Evolutionary conservation across 1,139 yeast genomes (phyloP), one percentile per base, ranked within the genome.

Genomic region (Sugiyamaella xylanicola): DNA sequence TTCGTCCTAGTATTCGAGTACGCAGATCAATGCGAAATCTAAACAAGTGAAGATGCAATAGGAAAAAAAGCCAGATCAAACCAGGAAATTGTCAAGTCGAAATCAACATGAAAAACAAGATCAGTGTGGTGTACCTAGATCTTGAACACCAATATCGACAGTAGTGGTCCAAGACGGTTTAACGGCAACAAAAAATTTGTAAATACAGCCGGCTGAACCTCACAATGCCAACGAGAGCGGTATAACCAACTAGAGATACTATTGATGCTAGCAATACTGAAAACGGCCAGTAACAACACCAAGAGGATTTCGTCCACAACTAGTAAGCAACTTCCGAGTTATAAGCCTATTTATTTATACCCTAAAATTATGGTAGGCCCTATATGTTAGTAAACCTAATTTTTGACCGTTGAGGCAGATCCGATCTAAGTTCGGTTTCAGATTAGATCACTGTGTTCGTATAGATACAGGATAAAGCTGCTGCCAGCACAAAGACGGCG

Each of bases 361-460:
- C 29, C 29, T 36, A 15, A 20, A 32, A 45, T 45, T 45, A 45
- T 45, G 49, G 49, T 36, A 35, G 27, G n/a, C n/a, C n/a, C n/a
- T n/a, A n/a, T n/a, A 45, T 4, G 37, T 32, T 32, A 3, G 19
- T 15, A 45, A 35, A 45, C 42, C 40, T 35, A 36, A 45, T 11
- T 35, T 13, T 32, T 8, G 13, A 35, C 40, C 3, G 36, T 20
- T 32, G 17, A n/a, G 9, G 29, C 49, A 35, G 40, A 45, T 45
- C 37, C 16, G 49, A 45, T 45, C 48, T 25, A 22, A 35, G 35
- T 19, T 45, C 41, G 36, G 49, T 45, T 45, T 45, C 49, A 45
- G 41, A 45, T 45, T 45, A 13, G 32, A 43, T 43, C 45, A 41
- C 32, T 27, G 15, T 13, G 22, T 29, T n/a, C n/a, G n/a, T n/a